A percentile compares a stretch with the other conserved stretches of the same genome.
Evolutionary conservation across 257 asterid genomes (phyloP).

Genomic region (Plantago ovata): DNA sequence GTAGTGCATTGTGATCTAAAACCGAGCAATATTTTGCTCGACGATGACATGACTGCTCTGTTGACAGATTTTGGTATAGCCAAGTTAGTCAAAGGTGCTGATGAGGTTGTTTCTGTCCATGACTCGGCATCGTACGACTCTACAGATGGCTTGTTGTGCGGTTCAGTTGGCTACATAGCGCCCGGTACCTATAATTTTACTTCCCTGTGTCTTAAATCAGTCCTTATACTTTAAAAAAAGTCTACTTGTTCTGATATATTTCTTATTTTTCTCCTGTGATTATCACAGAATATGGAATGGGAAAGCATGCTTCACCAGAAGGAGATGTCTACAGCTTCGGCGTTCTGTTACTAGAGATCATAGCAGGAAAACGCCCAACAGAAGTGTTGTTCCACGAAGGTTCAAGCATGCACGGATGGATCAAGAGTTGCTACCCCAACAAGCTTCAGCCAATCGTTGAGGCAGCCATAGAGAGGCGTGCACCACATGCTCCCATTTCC

Average conservation of each 20-base stretch:
- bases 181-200: conserved; percentile 45
- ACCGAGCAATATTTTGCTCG: conserved; percentile 83
- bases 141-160: conserved; percentile 65
- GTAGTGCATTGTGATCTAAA: conserved; percentile 84
- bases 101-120: conserved; percentile 18
- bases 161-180: conserved; percentile 84
- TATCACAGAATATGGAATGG: conserved; percentile 78
- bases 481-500: conserved; percentile 13
- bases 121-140: conserved; percentile 59
- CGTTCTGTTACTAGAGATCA: conserved; percentile 60
- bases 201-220: no score
- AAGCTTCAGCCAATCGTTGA: conserved; percentile 54
- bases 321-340: conserved; percentile 84
- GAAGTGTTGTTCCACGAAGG: conserved; percentile 61
- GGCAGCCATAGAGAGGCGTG: conserved; percentile 34
- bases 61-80: conserved; percentile 83
- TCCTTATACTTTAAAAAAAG: no score
- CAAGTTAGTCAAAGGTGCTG: conserved; percentile 43
- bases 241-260: not conserved
- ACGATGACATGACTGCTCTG: conserved; percentile 61
- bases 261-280: not conserved
- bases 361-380: conserved; percentile 70
- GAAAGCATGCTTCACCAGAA: conserved; percentile 63
- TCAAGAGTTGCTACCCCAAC: conserved; percentile 58
- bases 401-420: conserved; percentile 66